These are phyloP conservation scores for Phyllosticta citriasiana DNA, from an alignment of 2,329 filamentous ascomycete genomes.

Conservation along the genomic window DNA sequence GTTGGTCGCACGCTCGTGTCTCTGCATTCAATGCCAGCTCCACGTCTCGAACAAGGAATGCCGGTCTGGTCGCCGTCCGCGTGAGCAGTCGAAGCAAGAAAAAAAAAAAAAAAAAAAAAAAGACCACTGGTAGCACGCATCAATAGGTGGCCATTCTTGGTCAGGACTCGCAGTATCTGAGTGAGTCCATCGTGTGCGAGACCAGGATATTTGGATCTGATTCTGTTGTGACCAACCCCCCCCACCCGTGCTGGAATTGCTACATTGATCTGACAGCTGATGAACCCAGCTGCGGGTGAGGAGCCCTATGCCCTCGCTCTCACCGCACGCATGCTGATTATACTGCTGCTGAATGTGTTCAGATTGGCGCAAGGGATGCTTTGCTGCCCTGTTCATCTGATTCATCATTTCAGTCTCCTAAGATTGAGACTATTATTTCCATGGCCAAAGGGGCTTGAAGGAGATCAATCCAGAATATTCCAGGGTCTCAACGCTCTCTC, in stretches of 20 bases:
- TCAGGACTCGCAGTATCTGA: no score
- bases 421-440: not conserved
- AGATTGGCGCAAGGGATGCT: not conserved
- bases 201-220: no score
- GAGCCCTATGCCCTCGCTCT: constrained; percentile 1
- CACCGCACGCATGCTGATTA: constrained; percentile 5
- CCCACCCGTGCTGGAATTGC: no score
- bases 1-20: not conserved
- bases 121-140: not conserved
- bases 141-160: no score
- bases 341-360: not conserved
- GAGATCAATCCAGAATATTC: not conserved
- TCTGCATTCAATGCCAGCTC: not conserved
- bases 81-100: no score
- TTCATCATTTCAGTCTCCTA: not conserved
- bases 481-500: not conserved
- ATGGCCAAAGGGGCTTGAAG: not conserved
- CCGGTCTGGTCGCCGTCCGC: no score
- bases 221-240: no score
- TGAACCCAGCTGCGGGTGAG: constrained; percentile 4
- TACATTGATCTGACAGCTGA: constrained; percentile 3
- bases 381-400: not conserved
- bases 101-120: no score
- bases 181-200: no score
- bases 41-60: not conserved